Evolutionary conservation across 768 basidiomycete genomes (phyloP), one percentile per base, ranked within the genome.

Genomic region (Suillus decipiens): DNA sequence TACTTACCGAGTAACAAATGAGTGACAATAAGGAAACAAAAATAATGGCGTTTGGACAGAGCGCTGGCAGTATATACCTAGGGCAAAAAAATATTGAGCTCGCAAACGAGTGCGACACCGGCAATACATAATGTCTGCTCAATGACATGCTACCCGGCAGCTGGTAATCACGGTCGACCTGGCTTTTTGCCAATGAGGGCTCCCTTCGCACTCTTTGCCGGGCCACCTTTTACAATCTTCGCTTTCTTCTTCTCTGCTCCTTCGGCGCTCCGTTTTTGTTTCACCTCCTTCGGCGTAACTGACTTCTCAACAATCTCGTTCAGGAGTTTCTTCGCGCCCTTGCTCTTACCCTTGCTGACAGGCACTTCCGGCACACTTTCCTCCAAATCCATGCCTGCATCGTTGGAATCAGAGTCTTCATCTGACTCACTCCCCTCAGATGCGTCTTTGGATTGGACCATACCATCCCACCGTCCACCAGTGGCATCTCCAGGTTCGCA

Each of bases 161-260:
- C 56, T 50, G 33, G 17, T 47, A 75, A 36, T 71, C 67, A 73
- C 12, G 56, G 50, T 68, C 78, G 76, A 3, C 73, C 77, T 57
- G 71, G 78, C 72, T 83, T 86, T 70, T 79, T 87, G 42, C 87
- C 87, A 42, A 87, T 72, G 60, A 88, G 64, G 48, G 72, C 74
- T 63, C 80, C 77, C 78, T 89, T 89, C 42, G 81, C 82, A 62
- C 82, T 85, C 73, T 82, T 84, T 34, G 77, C 75, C 11, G 76
- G 76, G 65, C 76, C 72, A 22, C 75, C 67, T 63, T 74, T 72
- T 45, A 75, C 62, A 11, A 77, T 63, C 65, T 76, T 80, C 59
- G 77, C 80, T 74, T 87, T 89, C 76, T 90, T 90, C 78, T 83
- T 87, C 73, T 84, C 84, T 3, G 79, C 79, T 54, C 76, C 72